Base-by-base conservation (phyloP, 2,329 filamentous ascomycete species). In the Aspergillus sp. region DNA sequence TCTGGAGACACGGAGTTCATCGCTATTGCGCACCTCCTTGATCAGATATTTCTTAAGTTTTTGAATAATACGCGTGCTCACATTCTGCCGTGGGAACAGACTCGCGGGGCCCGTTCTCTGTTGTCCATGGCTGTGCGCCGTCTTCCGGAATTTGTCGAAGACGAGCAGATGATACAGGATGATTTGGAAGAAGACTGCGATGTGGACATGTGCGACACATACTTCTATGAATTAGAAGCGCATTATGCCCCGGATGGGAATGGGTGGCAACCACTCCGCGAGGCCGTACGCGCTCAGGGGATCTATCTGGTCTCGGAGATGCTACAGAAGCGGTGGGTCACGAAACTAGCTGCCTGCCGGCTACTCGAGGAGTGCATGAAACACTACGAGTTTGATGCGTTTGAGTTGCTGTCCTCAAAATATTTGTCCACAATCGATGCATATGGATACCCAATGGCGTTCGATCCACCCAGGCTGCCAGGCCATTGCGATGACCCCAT, bases 161-260 rank as follows among this genome's bases (percentile, higher is more conserved):
- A 47, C 4, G 61, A 64, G 35, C 60, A 63, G 37, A 43, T 45
- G 26, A 36, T 47, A 26, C 50, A 59, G 22, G 45, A 63, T 35
- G 49, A 55, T 14, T 29, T 39, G 14, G 52, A 57, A 3, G 47
- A 51, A n/a, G 45, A 57, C 24, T 44, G 45, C 4, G 54, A 58
- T 12, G 47, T 55, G 24, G 52, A 64, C 42, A 60, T 63, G 53
- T 61, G 55, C 19, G 52, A 60, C 47, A 51, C 49, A 30, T 60
- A 63, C 35, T 61, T 63, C 37, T 63, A 59, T 5, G 58, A 64
- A 35, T 36, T 64, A 31, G 60, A 64, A 36, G 41, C 48, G 17
- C 52, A 52, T 30, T 64, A 63, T 44, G 52, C 58, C 2, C 50
- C 52, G 8, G 37, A 43, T 27, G 49, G 50, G 15, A 39, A 39